These are phyloP conservation scores for Pistacia vera DNA, from an alignment of 345 rosid genomes.

Conservation along the genomic window DNA sequence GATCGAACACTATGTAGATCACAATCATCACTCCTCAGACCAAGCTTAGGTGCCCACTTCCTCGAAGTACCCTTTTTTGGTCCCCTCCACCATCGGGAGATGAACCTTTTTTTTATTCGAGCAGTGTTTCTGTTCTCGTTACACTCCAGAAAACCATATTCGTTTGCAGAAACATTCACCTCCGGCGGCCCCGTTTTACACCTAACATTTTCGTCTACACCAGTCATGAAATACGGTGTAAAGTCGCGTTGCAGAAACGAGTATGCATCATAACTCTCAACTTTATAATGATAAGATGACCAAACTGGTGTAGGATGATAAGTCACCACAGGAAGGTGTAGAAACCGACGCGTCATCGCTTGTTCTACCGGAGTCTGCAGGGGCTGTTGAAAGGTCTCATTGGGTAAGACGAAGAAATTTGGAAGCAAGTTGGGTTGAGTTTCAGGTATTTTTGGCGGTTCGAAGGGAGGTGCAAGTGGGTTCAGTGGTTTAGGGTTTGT, in stretches of 20 bases:
- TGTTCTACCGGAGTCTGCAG: too few relatives aligned
- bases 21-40: background rate
- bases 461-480: slow-evolving; percentile 9
- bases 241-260: background rate
- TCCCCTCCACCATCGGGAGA: background rate
- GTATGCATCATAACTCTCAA: background rate
- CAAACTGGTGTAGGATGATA: background rate
- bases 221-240: background rate
- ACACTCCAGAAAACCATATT: background rate
- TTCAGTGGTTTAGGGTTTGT: background rate
- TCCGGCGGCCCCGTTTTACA: background rate
- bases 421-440: background rate
- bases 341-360: background rate
- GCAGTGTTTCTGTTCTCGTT: background rate
- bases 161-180: background rate
- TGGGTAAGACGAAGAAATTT: background rate
- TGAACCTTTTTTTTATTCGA: background rate
- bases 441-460: background rate
- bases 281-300: background rate
- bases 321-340: background rate
- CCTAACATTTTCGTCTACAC: background rate
- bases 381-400: background rate
- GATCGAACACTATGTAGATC: background rate
- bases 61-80: background rate
- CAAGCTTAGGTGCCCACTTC: background rate